These are phyloP conservation scores for Pterula multifida DNA, from an alignment of 1,284 basidiomycete species.

Conservation along the genomic window DNA sequence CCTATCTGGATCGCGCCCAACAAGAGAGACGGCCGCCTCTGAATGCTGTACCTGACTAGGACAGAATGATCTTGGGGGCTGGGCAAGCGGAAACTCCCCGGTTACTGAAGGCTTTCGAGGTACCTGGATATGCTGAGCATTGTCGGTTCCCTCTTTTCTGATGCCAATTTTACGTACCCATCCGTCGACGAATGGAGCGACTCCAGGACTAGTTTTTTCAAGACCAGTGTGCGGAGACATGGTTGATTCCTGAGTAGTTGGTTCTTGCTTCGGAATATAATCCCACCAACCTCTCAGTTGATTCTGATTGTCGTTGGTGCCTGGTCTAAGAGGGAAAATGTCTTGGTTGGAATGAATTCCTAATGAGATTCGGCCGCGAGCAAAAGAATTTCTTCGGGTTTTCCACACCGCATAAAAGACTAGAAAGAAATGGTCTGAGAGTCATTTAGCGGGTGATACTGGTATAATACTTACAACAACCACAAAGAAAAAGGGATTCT, in stretches of 20 bases:
- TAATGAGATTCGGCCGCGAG: constrained; percentile 45
- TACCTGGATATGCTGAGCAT: neutral
- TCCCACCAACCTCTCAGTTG: constrained; percentile 45
- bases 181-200: neutral
- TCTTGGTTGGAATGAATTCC: constrained; percentile 32
- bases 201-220: neutral
- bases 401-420: constrained; percentile 48
- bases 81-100: constrained; percentile 5
- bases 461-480: constrained; percentile 42
- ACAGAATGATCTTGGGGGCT: constrained; percentile 10
- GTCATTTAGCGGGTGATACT: neutral
- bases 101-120: neutral
- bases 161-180: neutral
- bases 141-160: neutral
- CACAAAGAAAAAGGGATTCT: constrained; percentile 45
- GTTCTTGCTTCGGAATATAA: constrained; percentile 22
- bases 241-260: constrained; percentile 1
- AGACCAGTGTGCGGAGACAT: neutral
- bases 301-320: constrained; percentile 17
- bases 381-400: constrained; percentile 35
- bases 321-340: constrained; percentile 17
- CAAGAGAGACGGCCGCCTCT: neutral
- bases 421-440: constrained; percentile 15
- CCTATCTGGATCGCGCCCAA: constrained; percentile 9
- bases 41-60: constrained; percentile 13